Evolutionary conservation across 2,329 filamentous ascomycete species (phyloP), one percentile per base, ranked within the genome.

Genomic region (Aspergillus clavatus): DNA sequence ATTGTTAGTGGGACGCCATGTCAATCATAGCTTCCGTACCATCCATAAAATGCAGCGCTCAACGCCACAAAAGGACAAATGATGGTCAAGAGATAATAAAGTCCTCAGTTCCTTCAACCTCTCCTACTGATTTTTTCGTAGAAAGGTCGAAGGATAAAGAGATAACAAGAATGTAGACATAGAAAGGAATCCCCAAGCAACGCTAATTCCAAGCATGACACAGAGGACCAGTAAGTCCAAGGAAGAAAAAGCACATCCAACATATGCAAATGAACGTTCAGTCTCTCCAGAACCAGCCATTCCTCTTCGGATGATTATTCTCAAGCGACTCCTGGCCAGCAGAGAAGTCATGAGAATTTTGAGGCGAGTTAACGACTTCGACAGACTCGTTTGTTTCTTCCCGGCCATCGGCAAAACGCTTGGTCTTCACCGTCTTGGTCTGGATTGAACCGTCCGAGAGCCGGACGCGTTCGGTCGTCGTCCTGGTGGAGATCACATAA

Each of bases 371-470:
- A 31, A 57, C 48, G 7, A 60, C 54, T 37, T 81, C 75, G 3
- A 76, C 65, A 6, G 75, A 78, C 53, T 81, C 77, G 7, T 76
- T 73, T 26, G 65, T 78, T 58, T 83, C 79, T 56, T 83, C 80
- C 3, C 73, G 70, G 0, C 81, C 81, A 64, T 83, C 79, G 1
- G 76, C 68, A 54, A 81, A 84, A 2, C 76, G 71, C 55, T 76
- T 78, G 50, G 78, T 83, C 12, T 80, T 64, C 7, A 80, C 66
- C 1, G 75, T 73, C 53, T 77, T 81, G 0, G 77, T 82, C 7
- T 77, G 75, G 2, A 81, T 65, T 0, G 75, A 77, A 10, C 81
- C 81, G 57, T 83, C 80, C 0, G 77, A 69, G 2, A 76, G 65
- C 2, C 73, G 74, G 3, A 70, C 74, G 3, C 76, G 76, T 50